Evolutionary conservation across 1,284 basidiomycete species (phyloP).

Genomic region (Rhodotorula sp.): DNA sequence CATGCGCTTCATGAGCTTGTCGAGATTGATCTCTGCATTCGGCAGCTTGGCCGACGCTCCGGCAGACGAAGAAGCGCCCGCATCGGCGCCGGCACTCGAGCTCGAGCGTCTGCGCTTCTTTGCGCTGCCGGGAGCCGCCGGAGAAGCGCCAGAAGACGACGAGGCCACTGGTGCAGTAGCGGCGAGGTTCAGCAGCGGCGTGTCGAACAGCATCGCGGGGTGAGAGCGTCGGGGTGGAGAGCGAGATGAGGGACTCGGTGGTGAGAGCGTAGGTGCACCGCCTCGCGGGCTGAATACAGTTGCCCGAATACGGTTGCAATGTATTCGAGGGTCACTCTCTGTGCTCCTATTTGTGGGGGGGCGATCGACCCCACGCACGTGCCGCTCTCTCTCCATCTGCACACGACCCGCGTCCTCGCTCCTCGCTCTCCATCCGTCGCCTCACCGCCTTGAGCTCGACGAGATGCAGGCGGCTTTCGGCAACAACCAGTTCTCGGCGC

Average conservation of each 20-base stretch:
- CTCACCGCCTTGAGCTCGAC: not conserved
- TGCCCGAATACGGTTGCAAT: not conserved
- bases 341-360: too few species aligned
- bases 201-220: conserved; percentile 41
- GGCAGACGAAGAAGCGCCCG: not conserved
- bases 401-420: not conserved
- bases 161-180: conserved; percentile 2
- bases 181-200: conserved; percentile 28
- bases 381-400: not conserved
- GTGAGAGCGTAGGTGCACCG: not conserved
- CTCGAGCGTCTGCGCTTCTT: conserved; percentile 34
- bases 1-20: conserved; percentile 72
- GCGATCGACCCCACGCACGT: not conserved
- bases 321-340: not conserved
- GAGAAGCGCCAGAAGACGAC: not conserved
- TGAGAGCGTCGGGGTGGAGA: too few species aligned
- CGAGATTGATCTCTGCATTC: conserved; percentile 63
- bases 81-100: not conserved
- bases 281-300: not conserved
- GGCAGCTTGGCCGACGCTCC: too few species aligned
- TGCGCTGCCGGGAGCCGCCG: not conserved
- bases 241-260: not conserved
- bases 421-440: not conserved
- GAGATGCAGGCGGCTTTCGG: not conserved
- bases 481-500: not conserved